phyloP scores from a whole-genome alignment of 768 basidiomycete species.

The Daedaleopsis sinensis region DNA sequence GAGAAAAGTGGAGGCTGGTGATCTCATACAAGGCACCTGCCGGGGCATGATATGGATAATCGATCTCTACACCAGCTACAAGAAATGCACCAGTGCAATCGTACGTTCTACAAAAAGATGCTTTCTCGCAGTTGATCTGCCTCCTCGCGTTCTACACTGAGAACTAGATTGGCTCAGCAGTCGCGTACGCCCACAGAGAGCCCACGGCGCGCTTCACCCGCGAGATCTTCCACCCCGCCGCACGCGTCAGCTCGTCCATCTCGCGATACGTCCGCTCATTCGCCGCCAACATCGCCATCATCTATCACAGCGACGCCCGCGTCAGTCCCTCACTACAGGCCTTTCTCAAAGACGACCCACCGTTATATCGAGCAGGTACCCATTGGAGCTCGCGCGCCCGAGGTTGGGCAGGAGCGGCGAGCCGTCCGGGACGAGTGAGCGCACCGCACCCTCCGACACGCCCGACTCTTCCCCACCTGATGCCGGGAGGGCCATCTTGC shows the following conservation, averaged over 20 bases:
- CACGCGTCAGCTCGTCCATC: constrained; percentile 50
- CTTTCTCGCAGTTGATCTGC: background rate
- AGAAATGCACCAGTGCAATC: background rate
- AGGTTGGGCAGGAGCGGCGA: constrained; percentile 21
- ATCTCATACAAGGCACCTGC: constrained; percentile 9
- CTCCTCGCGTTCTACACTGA: background rate
- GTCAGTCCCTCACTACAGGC: background rate
- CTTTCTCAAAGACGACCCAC: constrained; percentile 8
- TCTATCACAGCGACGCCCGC: constrained; percentile 39
- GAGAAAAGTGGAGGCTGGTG: constrained; percentile 8
- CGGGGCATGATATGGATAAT: background rate
- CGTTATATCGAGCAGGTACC: constrained; percentile 16
- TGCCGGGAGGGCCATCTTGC: background rate
- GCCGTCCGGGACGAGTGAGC: constrained; percentile 10
- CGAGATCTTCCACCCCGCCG: constrained; percentile 65
- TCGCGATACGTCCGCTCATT: constrained; percentile 70
- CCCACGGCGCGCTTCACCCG: constrained; percentile 47
- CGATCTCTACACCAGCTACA: background rate
- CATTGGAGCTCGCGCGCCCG: constrained; percentile 8
- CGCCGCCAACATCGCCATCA: constrained; percentile 65
- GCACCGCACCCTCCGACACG: constrained; percentile 1
- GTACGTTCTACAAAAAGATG: background rate
- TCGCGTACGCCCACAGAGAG: constrained; percentile 18
- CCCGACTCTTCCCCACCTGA: background rate
- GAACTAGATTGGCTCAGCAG: constrained; percentile 2